Evolutionary conservation across 495 filamentous ascomycete genomes (phyloP).

Genomic region (Lasiosphaeriaceae sp.): DNA sequence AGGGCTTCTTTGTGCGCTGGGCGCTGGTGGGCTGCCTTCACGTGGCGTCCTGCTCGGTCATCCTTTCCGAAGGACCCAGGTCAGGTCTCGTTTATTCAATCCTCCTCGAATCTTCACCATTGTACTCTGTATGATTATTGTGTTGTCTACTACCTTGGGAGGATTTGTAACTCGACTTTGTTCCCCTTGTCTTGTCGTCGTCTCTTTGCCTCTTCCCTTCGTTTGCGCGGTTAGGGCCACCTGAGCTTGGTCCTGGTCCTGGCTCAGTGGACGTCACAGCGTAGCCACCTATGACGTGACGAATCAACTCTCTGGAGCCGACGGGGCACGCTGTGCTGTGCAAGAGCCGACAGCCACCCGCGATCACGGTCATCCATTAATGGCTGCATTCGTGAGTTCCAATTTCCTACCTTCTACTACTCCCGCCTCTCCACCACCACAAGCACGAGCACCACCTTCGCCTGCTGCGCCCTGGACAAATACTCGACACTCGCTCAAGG

Average conservation of each 20-base stretch:
- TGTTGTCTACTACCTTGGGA: no score
- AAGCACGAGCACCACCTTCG: background rate
- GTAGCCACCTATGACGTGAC: slow-evolving; percentile 4
- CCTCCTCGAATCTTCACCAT: no score
- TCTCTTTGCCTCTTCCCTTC: no score
- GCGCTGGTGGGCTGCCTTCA: no score
- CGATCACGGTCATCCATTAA: slow-evolving; percentile 17
- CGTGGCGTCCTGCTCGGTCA: no score
- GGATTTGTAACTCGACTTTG: no score
- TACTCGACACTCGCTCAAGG: background rate
- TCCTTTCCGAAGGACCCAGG: no score
- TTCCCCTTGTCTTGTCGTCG: no score
- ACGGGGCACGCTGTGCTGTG: slow-evolving; percentile 2
- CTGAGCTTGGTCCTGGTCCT: background rate
- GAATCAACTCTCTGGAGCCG: background rate
- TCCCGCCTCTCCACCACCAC: slow-evolving; percentile 1
- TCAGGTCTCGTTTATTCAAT: no score
- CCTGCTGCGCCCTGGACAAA: background rate
- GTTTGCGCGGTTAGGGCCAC: no score
- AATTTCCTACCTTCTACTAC: slow-evolving; percentile 4
- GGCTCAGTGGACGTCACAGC: slow-evolving; percentile 4
- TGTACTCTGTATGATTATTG: no score
- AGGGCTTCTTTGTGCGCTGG: no score
- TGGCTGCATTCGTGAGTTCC: slow-evolving; percentile 48
- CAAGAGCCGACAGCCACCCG: background rate